Evolutionary conservation across 1,284 basidiomycete species (phyloP).

Genomic region (Rhodotorula sp.): DNA sequence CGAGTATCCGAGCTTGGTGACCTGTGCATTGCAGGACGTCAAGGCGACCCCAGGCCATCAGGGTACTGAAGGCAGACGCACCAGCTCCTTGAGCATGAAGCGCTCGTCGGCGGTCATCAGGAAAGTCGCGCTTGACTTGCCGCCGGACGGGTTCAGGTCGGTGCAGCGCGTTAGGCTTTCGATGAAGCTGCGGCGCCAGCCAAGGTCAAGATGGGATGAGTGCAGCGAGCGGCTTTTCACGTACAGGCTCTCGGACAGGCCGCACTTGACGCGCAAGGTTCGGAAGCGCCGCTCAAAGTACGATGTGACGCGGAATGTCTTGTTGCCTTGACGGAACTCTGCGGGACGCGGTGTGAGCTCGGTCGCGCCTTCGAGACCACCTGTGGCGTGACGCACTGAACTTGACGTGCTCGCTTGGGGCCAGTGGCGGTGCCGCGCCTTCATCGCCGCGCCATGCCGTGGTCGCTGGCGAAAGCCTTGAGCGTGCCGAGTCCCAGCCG

Average conservation of each 20-base stretch:
- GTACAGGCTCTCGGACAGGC: conserved; percentile 29
- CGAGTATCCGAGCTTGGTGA: conserved; percentile 20
- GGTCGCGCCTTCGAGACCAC: too few species aligned
- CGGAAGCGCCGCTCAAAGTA: conserved; percentile 24
- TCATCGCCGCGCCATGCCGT: not conserved
- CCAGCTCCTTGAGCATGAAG: conserved; percentile 38
- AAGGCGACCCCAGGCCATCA: too few species aligned
- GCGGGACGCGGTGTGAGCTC: not conserved
- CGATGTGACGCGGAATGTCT: conserved; percentile 20
- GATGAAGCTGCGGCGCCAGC: conserved; percentile 20
- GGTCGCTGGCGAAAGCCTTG: not conserved
- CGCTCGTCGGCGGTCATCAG: conserved; percentile 30
- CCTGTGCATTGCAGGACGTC: not conserved
- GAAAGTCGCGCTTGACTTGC: conserved; percentile 26
- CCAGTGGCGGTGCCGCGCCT: not conserved
- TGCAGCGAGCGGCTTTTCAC: not conserved
- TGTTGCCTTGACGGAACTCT: conserved; percentile 25
- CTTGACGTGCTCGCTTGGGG: conserved; percentile 26
- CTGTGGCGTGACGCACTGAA: conserved; percentile 11
- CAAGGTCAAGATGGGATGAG: not conserved
- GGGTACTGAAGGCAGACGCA: not conserved
- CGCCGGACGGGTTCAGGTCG: conserved; percentile 30
- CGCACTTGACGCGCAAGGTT: conserved; percentile 22
- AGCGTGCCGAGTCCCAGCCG: conserved; percentile 5
- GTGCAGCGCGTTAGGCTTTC: conserved; percentile 32